Evolutionary conservation across 768 basidiomycete genomes (phyloP), one percentile per base, ranked within the genome.

Genomic region (Termitomyces sp.): DNA sequence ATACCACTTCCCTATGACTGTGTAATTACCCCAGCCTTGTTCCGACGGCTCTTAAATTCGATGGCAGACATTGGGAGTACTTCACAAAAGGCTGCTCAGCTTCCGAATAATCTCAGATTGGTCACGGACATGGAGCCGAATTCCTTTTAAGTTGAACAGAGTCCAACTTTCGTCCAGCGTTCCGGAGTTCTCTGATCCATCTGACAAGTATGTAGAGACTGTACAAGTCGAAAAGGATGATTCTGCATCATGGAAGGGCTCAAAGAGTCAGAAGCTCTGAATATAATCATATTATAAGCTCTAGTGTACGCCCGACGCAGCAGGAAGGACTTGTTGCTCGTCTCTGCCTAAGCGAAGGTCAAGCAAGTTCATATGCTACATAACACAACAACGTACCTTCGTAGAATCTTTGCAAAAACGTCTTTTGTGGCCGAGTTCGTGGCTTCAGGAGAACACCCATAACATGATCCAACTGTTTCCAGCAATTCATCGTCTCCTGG

Each of bases 401-500:
- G 57, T 87, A 89, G 68, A 94, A 94, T 78, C 86, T 91, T 75
- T 93, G 84, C 81, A 94, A 75, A 71, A 94, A 94, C 22, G 88
- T 84, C 61, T 81, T 79, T 57, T 81, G 76, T 0, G 79, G 75
- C 58, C 71, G 65, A 35, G 75, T 73, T 64, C 76, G 74, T 8
- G 79, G 76, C 63, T 82, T 73, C 61, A 92, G 73, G 54, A 93
- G 71, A 38, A 91, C 83, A 3, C 91, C 91, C 73, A 87, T 74
- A 35, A 94, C 78, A 69, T 94, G 92, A 63, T 92, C 90, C 46
- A 80, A 83, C 78, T 92, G 90, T 70, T 95, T 95, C 95, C 95
- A 98, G 68, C 84, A 85, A 71, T 98, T 98, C 81, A 97, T 80
- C 56, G 90, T 89, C 81, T 98, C 96, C 80, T 98, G 96, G 70